Evolutionary conservation across 1,284 basidiomycete genomes (phyloP), one percentile per base, ranked within the genome.

Genomic region (Cryptococcus sp.): DNA sequence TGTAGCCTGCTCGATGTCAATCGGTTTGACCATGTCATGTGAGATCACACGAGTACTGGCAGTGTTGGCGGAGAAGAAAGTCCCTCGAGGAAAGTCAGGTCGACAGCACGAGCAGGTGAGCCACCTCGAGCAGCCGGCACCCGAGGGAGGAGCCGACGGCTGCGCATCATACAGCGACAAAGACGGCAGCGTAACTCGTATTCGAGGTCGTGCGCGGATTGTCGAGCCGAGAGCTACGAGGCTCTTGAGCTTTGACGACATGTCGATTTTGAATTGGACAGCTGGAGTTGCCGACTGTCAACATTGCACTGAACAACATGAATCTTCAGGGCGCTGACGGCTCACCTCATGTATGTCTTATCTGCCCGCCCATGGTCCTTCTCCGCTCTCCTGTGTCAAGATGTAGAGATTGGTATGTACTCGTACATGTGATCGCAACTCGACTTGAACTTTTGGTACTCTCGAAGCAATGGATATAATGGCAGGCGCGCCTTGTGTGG

Each of bases 51-150:
- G 41, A 44, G 41, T 22, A 6, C 41, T 19, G 13, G 11, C 16
- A 23, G 40, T 10, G 20, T 58, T 58, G 16, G 60, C 50, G 3
- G 55, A 48, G 49, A 55, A 58, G 46, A 50, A 62, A 5, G 60
- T 55, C 19, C 60, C 49, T n/a, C 55, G 56, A 13, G 60, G 53
- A 5, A 65, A 52, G 5, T 44, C 45, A 1, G 50, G 40, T n/a
- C 54, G 56, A 41, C 68, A 71, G 41, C 66, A 68, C 4, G 68
- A 60, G 54, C 72, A 73, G 5, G 72, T 69, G 25, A 73, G 61
- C 73, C 73, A 76, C 57, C 70, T 63, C 25, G 74, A 76, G 58
- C 74, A 76, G 51, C 73, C 64, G 0, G 72, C 41, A 11, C n/a
- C n/a, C 15, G 13, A 8, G 2, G 41, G 41, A 5, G 22, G 41